Conservation (phyloP, 2,329 filamentous ascomycete genomes). For the Colletotrichum noveboracense region DNA sequence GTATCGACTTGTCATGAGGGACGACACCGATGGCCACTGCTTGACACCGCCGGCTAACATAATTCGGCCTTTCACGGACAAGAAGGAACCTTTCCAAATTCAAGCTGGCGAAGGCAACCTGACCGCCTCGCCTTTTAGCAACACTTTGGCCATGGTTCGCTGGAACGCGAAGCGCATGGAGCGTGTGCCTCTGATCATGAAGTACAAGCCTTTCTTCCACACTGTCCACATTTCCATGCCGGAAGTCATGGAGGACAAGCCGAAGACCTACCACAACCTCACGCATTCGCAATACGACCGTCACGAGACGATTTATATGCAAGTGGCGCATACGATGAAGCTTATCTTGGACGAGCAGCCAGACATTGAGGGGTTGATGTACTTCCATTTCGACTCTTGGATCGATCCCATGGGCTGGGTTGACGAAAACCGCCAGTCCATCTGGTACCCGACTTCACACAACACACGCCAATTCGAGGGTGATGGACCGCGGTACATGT, state of each 20-base stretch:
- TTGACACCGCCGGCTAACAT: not conserved
- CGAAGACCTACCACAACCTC: conserved; percentile 24
- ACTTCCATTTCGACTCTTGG: conserved; percentile 38
- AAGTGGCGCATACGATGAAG: conserved; percentile 33
- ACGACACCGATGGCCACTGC: conserved; percentile 6
- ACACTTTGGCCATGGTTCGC: conserved; percentile 31
- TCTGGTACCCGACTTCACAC: conserved; percentile 29
- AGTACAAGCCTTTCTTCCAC: conserved; percentile 35
- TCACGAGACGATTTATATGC: conserved; percentile 25
- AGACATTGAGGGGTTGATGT: conserved; percentile 32
- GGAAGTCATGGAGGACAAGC: conserved; percentile 15
- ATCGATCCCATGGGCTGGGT: conserved; percentile 32
- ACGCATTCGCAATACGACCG: conserved; percentile 30
- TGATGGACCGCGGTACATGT: conserved; percentile 24
- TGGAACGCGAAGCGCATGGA: conserved; percentile 31
- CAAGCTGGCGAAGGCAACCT: conserved; percentile 3
- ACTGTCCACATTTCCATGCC: conserved; percentile 32
- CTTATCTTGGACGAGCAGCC: conserved; percentile 29
- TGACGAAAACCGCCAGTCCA: conserved; percentile 28
- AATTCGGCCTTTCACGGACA: conserved; percentile 6
- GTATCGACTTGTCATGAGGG: conserved; percentile 13
- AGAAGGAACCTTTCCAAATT: not conserved
- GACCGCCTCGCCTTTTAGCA: conserved; percentile 30
- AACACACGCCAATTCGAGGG: conserved; percentile 13
- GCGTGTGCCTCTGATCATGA: conserved; percentile 28